A percentile compares a stretch with the other conserved stretches of the same genome.
phyloP scores from a whole-genome alignment of 805 yeast genomes.

The Yarrowia deformans region DNA sequence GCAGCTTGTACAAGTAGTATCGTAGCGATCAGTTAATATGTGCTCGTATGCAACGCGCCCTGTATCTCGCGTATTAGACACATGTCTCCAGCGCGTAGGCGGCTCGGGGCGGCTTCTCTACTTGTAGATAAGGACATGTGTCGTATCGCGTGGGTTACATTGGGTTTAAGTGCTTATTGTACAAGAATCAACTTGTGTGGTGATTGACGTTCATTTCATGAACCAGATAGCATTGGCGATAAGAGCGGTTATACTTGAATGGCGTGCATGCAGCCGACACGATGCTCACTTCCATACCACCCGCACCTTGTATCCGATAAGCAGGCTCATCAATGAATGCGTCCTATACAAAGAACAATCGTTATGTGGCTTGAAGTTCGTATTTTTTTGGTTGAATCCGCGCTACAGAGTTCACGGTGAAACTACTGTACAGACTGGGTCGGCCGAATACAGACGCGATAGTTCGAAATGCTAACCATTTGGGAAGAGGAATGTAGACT shows the following conservation, averaged over 20 bases:
- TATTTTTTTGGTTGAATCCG: background rate
- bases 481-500: slow-evolving; percentile 22
- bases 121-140: background rate
- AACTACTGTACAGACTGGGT: background rate
- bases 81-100: background rate
- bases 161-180: background rate
- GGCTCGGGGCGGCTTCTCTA: background rate
- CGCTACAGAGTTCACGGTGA: slow-evolving; percentile 3
- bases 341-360: no score
- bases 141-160: background rate
- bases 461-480: slow-evolving; percentile 1
- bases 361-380: slow-evolving; percentile 11
- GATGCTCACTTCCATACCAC: no score
- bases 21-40: background rate
- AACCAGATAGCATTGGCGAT: no score
- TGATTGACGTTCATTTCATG: no score
- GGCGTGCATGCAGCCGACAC: no score
- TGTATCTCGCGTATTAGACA: slow-evolving; percentile 5
- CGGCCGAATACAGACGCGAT: background rate
- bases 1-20: no score
- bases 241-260: no score
- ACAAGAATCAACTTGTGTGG: no score
- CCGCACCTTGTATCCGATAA: no score
- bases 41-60: background rate
- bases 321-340: no score